A percentile compares a stretch with the other conserved stretches of the same genome.
phyloP scores from a whole-genome alignment of 805 yeast species.

The Lachancea sp. region DNA sequence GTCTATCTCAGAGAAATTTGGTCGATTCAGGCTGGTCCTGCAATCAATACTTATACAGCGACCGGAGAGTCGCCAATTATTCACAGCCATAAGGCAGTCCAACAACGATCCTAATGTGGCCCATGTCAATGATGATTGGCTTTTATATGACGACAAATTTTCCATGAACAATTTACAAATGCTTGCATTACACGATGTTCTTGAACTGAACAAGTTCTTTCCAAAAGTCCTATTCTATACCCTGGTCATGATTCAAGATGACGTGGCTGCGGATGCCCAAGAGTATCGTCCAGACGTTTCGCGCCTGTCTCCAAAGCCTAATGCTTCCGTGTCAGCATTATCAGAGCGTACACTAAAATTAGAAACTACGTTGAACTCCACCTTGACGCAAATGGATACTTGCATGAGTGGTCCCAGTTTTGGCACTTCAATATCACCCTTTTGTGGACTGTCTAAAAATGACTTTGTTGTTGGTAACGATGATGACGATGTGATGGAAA shows the following conservation, averaged over 20 bases:
- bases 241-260: slow-evolving; percentile 6
- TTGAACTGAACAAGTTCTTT: slow-evolving; percentile 22
- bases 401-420: neutral
- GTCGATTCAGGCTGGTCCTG: slow-evolving; percentile 30
- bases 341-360: slow-evolving; percentile 5
- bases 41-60: slow-evolving; percentile 29
- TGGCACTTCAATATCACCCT: slow-evolving; percentile 3
- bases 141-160: slow-evolving; percentile 35
- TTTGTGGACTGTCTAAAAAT: slow-evolving; percentile 8
- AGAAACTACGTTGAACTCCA: slow-evolving; percentile 1
- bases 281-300: slow-evolving; percentile 2
- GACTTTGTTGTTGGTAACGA: neutral
- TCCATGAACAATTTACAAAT: slow-evolving; percentile 34
- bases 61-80: slow-evolving; percentile 21
- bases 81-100: slow-evolving; percentile 31
- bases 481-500: slow-evolving; percentile 16
- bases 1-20: slow-evolving; percentile 26
- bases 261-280: slow-evolving; percentile 6
- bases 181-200: slow-evolving; percentile 31
- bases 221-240: slow-evolving; percentile 33
- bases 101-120: slow-evolving; percentile 25
- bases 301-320: slow-evolving; percentile 1
- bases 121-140: slow-evolving; percentile 36
- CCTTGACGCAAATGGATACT: neutral
- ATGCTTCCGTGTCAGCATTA: slow-evolving; percentile 1